These are phyloP conservation scores for Aspergillus quadrilineatus DNA, from an alignment of 2,329 filamentous ascomycete species.

Conservation along the genomic window DNA sequence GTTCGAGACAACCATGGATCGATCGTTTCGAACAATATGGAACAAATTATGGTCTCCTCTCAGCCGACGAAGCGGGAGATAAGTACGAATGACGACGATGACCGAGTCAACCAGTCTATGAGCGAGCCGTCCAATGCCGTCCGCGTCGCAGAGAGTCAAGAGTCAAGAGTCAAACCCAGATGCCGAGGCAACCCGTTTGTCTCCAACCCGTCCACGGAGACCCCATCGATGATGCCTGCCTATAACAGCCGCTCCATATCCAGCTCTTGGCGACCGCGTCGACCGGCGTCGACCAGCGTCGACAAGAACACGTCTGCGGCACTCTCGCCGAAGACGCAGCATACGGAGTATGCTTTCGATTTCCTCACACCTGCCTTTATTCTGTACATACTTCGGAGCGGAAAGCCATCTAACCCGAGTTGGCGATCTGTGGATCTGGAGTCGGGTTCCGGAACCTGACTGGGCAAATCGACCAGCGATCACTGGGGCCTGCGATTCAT, in stretches of 20 bases:
- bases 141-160: background rate
- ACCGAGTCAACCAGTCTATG: background rate
- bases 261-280: background rate
- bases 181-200: background rate
- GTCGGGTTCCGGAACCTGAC: background rate
- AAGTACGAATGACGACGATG: background rate
- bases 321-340: background rate
- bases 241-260: background rate
- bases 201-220: background rate
- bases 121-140: background rate
- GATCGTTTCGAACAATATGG: background rate
- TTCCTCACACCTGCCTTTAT: too few relatives aligned
- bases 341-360: too few relatives aligned
- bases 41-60: too few relatives aligned
- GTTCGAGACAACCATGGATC: slow-evolving; percentile 22
- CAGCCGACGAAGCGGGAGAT: background rate
- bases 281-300: too few relatives aligned
- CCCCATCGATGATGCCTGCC: background rate
- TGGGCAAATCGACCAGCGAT: slow-evolving; percentile 3
- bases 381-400: background rate
- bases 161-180: background rate
- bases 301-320: background rate
- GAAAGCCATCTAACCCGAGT: background rate
- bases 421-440: slow-evolving; percentile 6
- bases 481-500: background rate